phyloP scores from a whole-genome alignment of 2,329 filamentous ascomycete genomes.

The Grosmannia serpens region DNA sequence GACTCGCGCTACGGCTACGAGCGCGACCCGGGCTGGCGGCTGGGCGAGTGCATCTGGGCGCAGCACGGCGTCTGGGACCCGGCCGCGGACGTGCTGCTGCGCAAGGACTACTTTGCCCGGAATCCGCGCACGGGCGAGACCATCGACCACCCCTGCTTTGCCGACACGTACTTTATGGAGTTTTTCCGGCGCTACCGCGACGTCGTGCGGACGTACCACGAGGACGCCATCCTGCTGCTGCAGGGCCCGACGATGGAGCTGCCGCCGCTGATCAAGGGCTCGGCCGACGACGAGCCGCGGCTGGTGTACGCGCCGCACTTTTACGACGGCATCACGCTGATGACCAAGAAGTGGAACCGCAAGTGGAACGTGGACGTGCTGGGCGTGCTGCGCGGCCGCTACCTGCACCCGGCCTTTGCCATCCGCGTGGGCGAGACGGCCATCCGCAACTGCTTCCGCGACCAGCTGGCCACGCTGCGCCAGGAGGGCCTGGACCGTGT shows the following conservation, averaged over 20 bases:
- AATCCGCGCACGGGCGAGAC: slow-evolving; percentile 61
- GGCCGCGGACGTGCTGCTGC: slow-evolving; percentile 60
- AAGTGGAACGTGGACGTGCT: slow-evolving; percentile 96
- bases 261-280: slow-evolving; percentile 78
- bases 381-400: slow-evolving; percentile 79
- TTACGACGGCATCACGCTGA: slow-evolving; percentile 90
- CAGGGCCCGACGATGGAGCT: slow-evolving; percentile 89
- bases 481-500: slow-evolving; percentile 82
- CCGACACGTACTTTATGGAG: slow-evolving; percentile 82
- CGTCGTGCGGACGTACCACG: slow-evolving; percentile 63
- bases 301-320: slow-evolving; percentile 93
- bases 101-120: slow-evolving; percentile 79
- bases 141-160: slow-evolving; percentile 76
- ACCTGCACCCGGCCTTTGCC: slow-evolving; percentile 79
- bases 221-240: slow-evolving; percentile 75
- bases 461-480: slow-evolving; percentile 72
- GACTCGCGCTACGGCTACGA: slow-evolving; percentile 86
- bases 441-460: slow-evolving; percentile 83
- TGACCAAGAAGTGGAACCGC: slow-evolving; percentile 98
- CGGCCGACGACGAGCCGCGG: slow-evolving; percentile 74
- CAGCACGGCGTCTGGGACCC: slow-evolving; percentile 95
- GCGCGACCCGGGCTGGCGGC: slow-evolving; percentile 74
- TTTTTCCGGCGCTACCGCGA: slow-evolving; percentile 69
- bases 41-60: slow-evolving; percentile 94
- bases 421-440: slow-evolving; percentile 88